Base-by-base conservation (phyloP, 2,329 filamentous ascomycete species). In the Pseudocercospora cruenta region DNA sequence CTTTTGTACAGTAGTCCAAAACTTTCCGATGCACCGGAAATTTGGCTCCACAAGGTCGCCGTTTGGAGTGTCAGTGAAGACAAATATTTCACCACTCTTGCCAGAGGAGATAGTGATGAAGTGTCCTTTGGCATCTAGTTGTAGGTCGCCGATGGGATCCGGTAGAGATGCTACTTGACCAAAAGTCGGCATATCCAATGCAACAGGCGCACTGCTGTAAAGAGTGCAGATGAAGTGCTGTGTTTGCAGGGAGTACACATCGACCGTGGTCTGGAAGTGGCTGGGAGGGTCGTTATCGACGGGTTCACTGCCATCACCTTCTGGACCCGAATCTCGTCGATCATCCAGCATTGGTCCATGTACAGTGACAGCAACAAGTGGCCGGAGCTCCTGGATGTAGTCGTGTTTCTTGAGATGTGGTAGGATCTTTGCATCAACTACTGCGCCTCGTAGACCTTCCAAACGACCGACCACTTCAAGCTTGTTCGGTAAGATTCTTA, bases 221-320 rank as follows among this genome's bases (percentile, higher is more conserved):
- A 98, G 82, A 0, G 91, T 90, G 26, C 89, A 86, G 62, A 97
- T 80, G 63, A 87, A 86, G 67, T 87, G 85, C 72, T 89, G 89
- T n/a, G 89, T 91, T 71, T 87, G 88, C 66, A 98, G 81, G 0
- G 94, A 97, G 78, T 94, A 96, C 0, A 98, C 83, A 72, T 97
- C 93, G 5, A 97, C 92, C 0, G 90, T 90, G 0, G 94, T 97
- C 78, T 96, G 93, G 74, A 94, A 96, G 55, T 85, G 84, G 58
- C 87, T 85, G 65, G 72, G 67, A 2, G 71, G 68, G n/a, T 76
- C 71, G 19, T 77, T 77, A 12, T 79, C 77, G 4, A 74, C 75
- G 14, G 55, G 53, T 43, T 68, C 58, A 4, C 75, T 71, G 10
- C 75, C 76, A 47, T 80, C 79, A 39, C 74, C 76, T 55, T 76